These are phyloP conservation scores for Ilex paraguariensis DNA, from an alignment of 305 asterid genomes.

Conservation along the genomic window DNA sequence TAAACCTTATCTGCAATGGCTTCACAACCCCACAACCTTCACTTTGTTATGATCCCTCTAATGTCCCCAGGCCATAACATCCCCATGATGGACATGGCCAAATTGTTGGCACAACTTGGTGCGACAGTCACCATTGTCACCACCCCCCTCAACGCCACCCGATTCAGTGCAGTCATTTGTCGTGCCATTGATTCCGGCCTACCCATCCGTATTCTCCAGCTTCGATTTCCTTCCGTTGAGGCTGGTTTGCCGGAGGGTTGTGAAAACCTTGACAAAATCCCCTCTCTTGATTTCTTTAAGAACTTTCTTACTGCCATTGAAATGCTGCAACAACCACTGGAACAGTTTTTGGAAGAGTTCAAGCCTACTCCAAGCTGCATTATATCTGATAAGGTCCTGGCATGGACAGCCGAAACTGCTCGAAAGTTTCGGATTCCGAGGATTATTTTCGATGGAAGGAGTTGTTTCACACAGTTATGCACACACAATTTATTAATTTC, in stretches of 20 bases:
- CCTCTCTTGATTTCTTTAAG: slow-evolving; percentile 11
- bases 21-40: slow-evolving; percentile 6
- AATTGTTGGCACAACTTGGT: slow-evolving; percentile 31
- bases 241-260: slow-evolving; percentile 43
- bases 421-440: slow-evolving; percentile 31
- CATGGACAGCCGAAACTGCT: slow-evolving; percentile 35
- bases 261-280: slow-evolving; percentile 37
- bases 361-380: slow-evolving; percentile 40
- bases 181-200: slow-evolving; percentile 23
- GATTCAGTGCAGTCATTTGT: slow-evolving; percentile 17
- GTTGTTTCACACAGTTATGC: slow-evolving; percentile 38
- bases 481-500: slow-evolving; percentile 16
- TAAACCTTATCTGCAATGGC: not conserved
- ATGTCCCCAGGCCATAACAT: slow-evolving; percentile 43
- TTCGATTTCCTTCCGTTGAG: slow-evolving; percentile 22
- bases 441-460: slow-evolving; percentile 38
- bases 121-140: slow-evolving; percentile 23
- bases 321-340: slow-evolving; percentile 31
- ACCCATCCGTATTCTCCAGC: slow-evolving; percentile 18
- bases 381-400: slow-evolving; percentile 32
- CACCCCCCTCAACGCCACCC: slow-evolving; percentile 27
- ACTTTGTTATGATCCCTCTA: slow-evolving; percentile 31
- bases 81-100: slow-evolving; percentile 7
- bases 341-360: slow-evolving; percentile 19
- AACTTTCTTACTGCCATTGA: slow-evolving; percentile 31